These are phyloP conservation scores for Termitomyces eurrhizus DNA, from an alignment of 768 basidiomycete genomes.

Conservation along the genomic window DNA sequence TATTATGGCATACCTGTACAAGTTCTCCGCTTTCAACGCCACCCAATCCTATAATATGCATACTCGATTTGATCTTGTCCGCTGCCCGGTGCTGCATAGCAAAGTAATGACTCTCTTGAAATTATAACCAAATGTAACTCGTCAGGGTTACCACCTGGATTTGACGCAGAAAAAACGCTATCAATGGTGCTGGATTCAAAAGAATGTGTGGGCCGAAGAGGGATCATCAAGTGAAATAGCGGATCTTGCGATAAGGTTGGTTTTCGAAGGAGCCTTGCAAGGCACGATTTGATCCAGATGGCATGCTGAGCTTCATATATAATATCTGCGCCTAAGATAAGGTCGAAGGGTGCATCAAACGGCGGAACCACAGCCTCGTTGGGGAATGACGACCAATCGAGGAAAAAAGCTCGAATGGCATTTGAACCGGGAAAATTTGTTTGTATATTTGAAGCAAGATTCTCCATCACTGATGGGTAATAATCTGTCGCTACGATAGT, in stretches of 20 bases:
- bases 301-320: conserved; percentile 75
- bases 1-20: background rate
- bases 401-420: conserved; percentile 21
- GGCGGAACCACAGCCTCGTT: conserved; percentile 9
- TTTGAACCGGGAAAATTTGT: conserved; percentile 42
- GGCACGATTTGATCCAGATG: conserved; percentile 62
- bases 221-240: conserved; percentile 74
- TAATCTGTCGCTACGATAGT: conserved; percentile 70
- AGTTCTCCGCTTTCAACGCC: conserved; percentile 32
- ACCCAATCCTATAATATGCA: conserved; percentile 68
- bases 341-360: conserved; percentile 50
- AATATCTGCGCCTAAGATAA: conserved; percentile 80
- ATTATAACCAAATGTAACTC: conserved; percentile 41
- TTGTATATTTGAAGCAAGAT: conserved; percentile 59
- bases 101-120: conserved; percentile 49
- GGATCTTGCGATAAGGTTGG: conserved; percentile 18
- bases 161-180: conserved; percentile 38
- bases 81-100: conserved; percentile 41
- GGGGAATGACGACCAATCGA: conserved; percentile 61
- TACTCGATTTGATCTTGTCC: conserved; percentile 59
- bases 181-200: conserved; percentile 60
- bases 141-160: background rate
- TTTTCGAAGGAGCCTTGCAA: conserved; percentile 43
- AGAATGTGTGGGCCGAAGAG: conserved; percentile 61
- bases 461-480: conserved; percentile 67